Evolutionary conservation across 108 stramenopile genomes (phyloP).

Genomic region (Nannochloropsis salina): DNA sequence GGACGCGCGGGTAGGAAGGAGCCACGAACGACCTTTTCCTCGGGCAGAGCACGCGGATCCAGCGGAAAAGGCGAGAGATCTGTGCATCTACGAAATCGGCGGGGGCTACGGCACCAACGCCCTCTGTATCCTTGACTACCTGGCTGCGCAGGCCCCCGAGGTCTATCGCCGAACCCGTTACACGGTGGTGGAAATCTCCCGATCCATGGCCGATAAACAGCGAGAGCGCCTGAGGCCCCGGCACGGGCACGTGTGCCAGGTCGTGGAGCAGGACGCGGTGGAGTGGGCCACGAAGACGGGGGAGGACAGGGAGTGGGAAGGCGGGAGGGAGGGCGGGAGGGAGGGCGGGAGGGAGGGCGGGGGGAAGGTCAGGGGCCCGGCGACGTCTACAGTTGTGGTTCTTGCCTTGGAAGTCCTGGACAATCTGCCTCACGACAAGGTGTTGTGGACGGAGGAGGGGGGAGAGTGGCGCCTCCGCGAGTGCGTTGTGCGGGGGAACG

Average conservation of each 20-base stretch:
- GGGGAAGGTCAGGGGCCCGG: too few relatives aligned
- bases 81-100: neutral
- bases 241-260: neutral
- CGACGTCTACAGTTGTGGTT: too few relatives aligned
- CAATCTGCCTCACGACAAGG: constrained; percentile 17
- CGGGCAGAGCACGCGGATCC: neutral
- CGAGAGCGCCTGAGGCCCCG: neutral
- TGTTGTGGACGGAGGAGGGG: neutral
- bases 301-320: neutral
- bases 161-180: neutral
- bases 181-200: neutral
- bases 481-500: neutral
- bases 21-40: neutral
- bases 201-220: neutral
- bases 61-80: neutral
- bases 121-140: neutral
- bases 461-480: neutral
- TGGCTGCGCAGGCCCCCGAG: neutral
- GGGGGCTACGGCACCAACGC: neutral
- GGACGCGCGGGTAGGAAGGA: neutral
- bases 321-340: too few relatives aligned
- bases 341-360: too few relatives aligned
- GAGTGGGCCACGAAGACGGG: neutral
- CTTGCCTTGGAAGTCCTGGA: neutral
- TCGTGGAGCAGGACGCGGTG: neutral